Base-by-base conservation (phyloP, 768 basidiomycete genomes). In the Mycena vulgaris region DNA sequence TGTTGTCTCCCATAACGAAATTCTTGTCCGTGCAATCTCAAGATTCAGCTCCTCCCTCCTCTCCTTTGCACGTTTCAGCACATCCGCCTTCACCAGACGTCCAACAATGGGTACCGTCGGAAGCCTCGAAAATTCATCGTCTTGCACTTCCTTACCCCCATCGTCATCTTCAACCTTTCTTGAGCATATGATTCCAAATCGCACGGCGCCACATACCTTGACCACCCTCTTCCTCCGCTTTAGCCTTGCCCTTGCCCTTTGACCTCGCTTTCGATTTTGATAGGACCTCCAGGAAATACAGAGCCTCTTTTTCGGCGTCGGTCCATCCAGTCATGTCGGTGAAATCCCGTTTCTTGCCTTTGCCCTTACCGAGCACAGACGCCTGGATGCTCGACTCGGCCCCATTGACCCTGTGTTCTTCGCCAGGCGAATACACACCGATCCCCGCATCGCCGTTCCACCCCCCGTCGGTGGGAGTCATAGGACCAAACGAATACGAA, bases 1-100 rank as follows among this genome's bases (percentile, higher is more conserved):
- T 27, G 84, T 84, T 52, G 83, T 83, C 80, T 93, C 92, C 93
- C 93, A 94, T 65, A 94, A 78, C 75, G 91, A 89, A 31, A 88
- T 83, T 75, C 91, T 91, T 27, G 90, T 87, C 61, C 81, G 82
- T 56, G 90, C 85, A 51, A 94, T 80, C 79, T 92, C 90, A 13
- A 79, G 80, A 63, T 81, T 80, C 40, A 95, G 72, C 72, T 88
- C 83, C 63, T 80, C 79, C 67, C 88, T 86, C 74, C 87, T 84
- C 73, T 88, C 87, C 62, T 80, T 83, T 17, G 92, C 92, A 17
- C 85, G 84, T 49, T 77, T 80, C 35, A 94, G 68, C 25, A 91
- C 80, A 14, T 84, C 86, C 28, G 80, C 83, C 70, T 83, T 86
- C 55, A 80, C 78, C 62, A 75, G 60, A n/a, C 37, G 53, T 35